These are phyloP conservation scores for Nannizziopsis arthrosporioides DNA, from an alignment of 2,329 filamentous ascomycete species.

Conservation along the genomic window DNA sequence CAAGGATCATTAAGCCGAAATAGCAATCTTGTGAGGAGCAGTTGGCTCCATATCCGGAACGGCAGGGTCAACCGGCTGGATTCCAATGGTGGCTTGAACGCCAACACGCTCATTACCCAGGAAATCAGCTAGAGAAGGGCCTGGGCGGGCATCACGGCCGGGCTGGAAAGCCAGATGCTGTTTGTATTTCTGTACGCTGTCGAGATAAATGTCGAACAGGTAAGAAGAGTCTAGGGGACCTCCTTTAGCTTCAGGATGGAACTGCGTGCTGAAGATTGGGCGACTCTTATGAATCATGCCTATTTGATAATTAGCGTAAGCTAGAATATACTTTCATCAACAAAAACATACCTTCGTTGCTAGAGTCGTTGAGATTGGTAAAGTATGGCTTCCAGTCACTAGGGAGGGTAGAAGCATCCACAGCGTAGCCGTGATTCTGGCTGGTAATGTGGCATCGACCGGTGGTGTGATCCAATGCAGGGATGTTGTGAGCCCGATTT, in stretches of 20 bases:
- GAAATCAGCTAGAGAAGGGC: constrained; percentile 77
- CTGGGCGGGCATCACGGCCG: constrained; percentile 74
- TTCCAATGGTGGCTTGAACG: constrained; percentile 56
- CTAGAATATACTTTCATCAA: neutral
- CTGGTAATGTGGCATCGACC: constrained; percentile 97
- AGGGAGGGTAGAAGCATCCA: constrained; percentile 71
- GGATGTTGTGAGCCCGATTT: constrained; percentile 98
- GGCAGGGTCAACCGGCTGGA: neutral
- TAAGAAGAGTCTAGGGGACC: constrained; percentile 92
- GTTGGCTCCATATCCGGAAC: neutral
- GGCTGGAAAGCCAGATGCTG: constrained; percentile 58
- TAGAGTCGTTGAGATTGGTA: constrained; percentile 93
- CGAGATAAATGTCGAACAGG: constrained; percentile 90
- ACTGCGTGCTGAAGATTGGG: constrained; percentile 96
- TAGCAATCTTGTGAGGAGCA: neutral
- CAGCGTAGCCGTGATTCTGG: constrained; percentile 96
- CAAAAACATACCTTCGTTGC: constrained; percentile 62
- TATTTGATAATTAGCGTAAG: constrained; percentile 14
- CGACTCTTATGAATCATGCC: constrained; percentile 89
- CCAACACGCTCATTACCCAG: constrained; percentile 90
- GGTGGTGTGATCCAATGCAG: constrained; percentile 83
- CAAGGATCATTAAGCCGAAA: neutral
- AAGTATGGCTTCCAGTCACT: constrained; percentile 95
- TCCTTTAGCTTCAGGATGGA: constrained; percentile 97
- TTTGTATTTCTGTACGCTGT: constrained; percentile 85